These are phyloP conservation scores for Smittium culicis DNA, from an alignment of 371 early-diverging fungal species.

Conservation along the genomic window DNA sequence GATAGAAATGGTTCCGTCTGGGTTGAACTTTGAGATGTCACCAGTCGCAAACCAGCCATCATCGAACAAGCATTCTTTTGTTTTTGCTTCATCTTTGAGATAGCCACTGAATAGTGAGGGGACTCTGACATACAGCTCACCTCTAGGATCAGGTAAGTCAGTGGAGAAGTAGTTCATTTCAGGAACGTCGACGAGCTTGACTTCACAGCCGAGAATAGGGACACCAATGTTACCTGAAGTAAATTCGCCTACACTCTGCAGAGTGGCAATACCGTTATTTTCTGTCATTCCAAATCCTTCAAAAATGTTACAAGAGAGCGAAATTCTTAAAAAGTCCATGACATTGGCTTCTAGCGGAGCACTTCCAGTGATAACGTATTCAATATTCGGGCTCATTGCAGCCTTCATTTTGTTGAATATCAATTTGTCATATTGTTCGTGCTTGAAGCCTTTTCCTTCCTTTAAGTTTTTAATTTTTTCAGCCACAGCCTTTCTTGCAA, in stretches of 20 bases:
- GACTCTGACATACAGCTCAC: constrained; percentile 88
- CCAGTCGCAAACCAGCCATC: constrained; percentile 93
- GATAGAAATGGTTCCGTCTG: constrained; percentile 54
- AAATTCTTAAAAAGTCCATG: constrained; percentile 71
- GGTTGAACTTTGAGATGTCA: constrained; percentile 82
- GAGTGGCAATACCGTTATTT: constrained; percentile 49
- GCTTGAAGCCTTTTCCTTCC: constrained; percentile 43
- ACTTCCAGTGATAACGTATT: constrained; percentile 58
- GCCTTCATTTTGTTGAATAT: constrained; percentile 77
- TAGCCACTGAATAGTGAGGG: constrained; percentile 69
- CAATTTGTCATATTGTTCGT: constrained; percentile 78
- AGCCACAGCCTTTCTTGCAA: constrained; percentile 53
- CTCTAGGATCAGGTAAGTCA: constrained; percentile 77
- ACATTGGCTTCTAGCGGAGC: constrained; percentile 83
- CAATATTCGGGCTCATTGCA: constrained; percentile 81
- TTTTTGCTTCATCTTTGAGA: constrained; percentile 71
- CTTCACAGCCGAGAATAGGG: constrained; percentile 52
- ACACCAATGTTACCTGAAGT: constrained; percentile 74
- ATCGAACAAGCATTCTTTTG: constrained; percentile 54
- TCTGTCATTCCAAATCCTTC: constrained; percentile 98
- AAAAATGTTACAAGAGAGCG: constrained; percentile 64
- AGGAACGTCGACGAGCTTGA: constrained; percentile 83
- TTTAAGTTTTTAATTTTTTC: constrained; percentile 44
- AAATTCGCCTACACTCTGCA: constrained; percentile 40
- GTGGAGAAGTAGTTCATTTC: constrained; percentile 76